phyloP scores from a whole-genome alignment of 2,329 filamentous ascomycete genomes.

The Tolypocladium ophioglossoides region DNA sequence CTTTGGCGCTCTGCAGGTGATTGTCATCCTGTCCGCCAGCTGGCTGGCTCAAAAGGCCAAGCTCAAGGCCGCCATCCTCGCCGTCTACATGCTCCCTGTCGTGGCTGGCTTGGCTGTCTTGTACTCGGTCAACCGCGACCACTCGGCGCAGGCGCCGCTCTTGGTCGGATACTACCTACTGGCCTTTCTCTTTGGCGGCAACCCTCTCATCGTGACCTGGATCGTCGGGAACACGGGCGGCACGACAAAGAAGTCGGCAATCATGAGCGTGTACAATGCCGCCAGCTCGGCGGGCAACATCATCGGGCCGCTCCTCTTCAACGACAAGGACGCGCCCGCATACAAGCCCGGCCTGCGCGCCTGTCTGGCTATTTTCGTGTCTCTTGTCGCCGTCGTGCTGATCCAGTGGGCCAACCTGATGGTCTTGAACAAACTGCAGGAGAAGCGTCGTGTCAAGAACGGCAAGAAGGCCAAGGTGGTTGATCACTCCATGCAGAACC shows the following conservation, averaged over 20 bases:
- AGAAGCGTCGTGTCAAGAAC: conserved; percentile 40
- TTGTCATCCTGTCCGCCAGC: conserved; percentile 47
- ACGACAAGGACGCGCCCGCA: conserved; percentile 41
- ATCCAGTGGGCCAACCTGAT: conserved; percentile 45
- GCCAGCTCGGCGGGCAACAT: conserved; percentile 55
- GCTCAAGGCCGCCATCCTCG: conserved; percentile 46
- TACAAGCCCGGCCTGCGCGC: conserved; percentile 48
- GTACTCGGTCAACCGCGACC: conserved; percentile 40
- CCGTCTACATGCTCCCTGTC: conserved; percentile 45
- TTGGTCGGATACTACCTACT: conserved; percentile 55
- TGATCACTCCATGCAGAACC: conserved; percentile 49
- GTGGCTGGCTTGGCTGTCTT: conserved; percentile 46
- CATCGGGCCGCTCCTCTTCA: conserved; percentile 54
- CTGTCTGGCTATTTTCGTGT: conserved; percentile 43
- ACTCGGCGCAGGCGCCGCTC: conserved; percentile 23
- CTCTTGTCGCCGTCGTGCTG: conserved; percentile 39
- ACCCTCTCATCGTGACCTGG: conserved; percentile 57
- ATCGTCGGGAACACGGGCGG: conserved; percentile 59
- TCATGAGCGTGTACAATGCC: conserved; percentile 55
- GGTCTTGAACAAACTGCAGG: conserved; percentile 46
- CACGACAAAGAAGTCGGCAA: conserved; percentile 54
- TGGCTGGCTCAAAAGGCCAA: conserved; percentile 46
- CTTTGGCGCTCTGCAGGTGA: conserved; percentile 50
- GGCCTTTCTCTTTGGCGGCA: conserved; percentile 55
- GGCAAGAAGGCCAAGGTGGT: conserved; percentile 50